Conservation (phyloP, 768 basidiomycete genomes). For the Megacollybia marginata region DNA sequence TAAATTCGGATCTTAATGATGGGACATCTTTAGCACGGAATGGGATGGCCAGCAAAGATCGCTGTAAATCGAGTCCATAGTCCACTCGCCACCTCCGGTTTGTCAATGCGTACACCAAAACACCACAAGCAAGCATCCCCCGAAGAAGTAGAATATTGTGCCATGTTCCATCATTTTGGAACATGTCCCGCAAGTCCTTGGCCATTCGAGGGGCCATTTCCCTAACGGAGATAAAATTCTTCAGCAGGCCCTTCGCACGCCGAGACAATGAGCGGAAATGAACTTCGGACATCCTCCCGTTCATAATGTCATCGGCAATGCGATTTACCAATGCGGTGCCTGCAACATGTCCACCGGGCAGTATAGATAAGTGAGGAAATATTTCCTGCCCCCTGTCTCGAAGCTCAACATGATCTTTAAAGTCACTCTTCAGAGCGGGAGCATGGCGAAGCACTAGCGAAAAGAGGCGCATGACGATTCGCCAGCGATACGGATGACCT, state of each 20-base stretch:
- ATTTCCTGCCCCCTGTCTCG: background rate
- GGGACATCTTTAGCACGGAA: conserved; percentile 49
- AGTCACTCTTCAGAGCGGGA: too few species aligned
- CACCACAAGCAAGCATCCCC: conserved; percentile 33
- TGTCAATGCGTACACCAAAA: conserved; percentile 29
- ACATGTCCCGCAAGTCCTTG: background rate
- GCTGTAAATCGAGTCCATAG: conserved; percentile 35
- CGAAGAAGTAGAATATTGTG: conserved; percentile 33
- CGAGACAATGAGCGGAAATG: background rate
- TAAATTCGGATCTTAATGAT: conserved; percentile 38
- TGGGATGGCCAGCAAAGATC: conserved; percentile 43
- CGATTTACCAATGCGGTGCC: background rate
- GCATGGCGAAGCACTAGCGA: conserved; percentile 15
- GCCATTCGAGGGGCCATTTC: background rate
- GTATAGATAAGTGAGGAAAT: background rate
- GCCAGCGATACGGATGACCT: conserved; percentile 36
- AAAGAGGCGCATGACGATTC: conserved; percentile 29
- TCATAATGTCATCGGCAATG: background rate
- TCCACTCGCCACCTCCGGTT: conserved; percentile 43
- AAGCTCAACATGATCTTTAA: background rate
- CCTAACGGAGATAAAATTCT: background rate
- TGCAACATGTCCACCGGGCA: background rate
- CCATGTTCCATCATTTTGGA: conserved; percentile 15
- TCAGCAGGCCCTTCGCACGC: background rate
- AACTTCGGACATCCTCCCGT: background rate